These are phyloP conservation scores for Gnomoniopsis sp. DNA, from an alignment of 2,329 filamentous ascomycete species.

Conservation along the genomic window DNA sequence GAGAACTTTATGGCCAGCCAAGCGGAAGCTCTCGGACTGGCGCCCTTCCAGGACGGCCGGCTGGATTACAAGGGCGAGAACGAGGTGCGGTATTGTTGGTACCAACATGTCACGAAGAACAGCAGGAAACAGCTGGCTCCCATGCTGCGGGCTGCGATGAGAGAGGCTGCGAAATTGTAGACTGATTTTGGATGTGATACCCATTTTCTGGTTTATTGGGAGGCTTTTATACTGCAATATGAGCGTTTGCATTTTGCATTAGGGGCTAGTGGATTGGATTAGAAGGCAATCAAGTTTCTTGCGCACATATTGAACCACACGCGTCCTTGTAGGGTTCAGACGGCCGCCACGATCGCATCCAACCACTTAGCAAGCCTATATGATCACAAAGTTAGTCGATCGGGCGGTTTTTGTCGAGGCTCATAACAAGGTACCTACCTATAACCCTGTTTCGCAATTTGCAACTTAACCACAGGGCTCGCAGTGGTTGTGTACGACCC, in stretches of 20 bases:
- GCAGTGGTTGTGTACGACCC: slow-evolving; percentile 37
- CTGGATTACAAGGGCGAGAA: slow-evolving; percentile 38
- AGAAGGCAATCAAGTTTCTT: neutral
- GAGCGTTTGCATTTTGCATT: neutral
- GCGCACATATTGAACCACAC: neutral
- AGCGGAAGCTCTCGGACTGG: slow-evolving; percentile 50
- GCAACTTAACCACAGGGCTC: slow-evolving; percentile 36
- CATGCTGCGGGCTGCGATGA: slow-evolving; percentile 57
- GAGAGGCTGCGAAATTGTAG: slow-evolving; percentile 24
- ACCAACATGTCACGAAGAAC: slow-evolving; percentile 57
- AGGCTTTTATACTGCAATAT: neutral
- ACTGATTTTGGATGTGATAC: slow-evolving; percentile 4
- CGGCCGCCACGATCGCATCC: slow-evolving; percentile 29
- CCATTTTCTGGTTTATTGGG: neutral
- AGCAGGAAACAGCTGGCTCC: slow-evolving; percentile 70
- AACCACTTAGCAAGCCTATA: slow-evolving; percentile 31
- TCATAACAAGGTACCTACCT: slow-evolving; percentile 10
- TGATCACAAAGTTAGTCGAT: neutral
- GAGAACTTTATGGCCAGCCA: slow-evolving; percentile 50
- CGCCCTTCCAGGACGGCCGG: slow-evolving; percentile 47
- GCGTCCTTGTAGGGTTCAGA: neutral
- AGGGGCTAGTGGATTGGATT: neutral
- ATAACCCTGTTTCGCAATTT: slow-evolving; percentile 44
- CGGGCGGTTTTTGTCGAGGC: neutral
- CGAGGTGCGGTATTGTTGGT: slow-evolving; percentile 61